These are phyloP conservation scores for Salix dunnii DNA, from an alignment of 345 rosid species.

Conservation along the genomic window DNA sequence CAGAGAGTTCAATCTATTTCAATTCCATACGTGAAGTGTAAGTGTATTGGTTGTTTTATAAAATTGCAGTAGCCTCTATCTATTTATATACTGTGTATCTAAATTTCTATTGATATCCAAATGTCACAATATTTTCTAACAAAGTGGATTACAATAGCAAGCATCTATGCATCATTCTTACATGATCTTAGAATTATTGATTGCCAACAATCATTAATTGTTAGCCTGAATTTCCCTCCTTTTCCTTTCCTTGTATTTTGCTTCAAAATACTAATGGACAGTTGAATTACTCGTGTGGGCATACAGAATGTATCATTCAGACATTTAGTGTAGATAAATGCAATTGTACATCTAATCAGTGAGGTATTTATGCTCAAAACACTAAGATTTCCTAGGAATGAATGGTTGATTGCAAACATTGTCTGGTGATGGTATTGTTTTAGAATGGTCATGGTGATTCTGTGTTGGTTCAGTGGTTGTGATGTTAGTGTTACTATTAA, in stretches of 20 bases:
- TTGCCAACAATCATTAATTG: not conserved
- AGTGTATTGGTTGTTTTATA: slow-evolving; percentile 22
- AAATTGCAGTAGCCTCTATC: not conserved
- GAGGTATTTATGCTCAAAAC: not conserved
- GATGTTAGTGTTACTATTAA: not conserved
- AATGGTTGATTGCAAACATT: not conserved
- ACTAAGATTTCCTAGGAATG: not conserved
- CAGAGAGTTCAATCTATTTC: slow-evolving; percentile 73
- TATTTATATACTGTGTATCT: not conserved
- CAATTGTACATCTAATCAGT: not conserved
- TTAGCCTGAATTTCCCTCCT: not conserved
- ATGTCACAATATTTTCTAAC: not conserved
- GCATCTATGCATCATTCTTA: not conserved
- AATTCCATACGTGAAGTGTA: slow-evolving; percentile 97
- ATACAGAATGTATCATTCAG: not conserved
- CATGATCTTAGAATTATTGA: not conserved
- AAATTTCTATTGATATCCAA: not conserved
- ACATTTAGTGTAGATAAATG: not conserved
- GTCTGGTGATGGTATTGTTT: not conserved
- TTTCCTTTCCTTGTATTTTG: too few species aligned
- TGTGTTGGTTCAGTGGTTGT: not conserved
- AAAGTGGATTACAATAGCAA: not conserved
- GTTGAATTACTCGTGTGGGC: not conserved
- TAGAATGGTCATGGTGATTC: too few species aligned
- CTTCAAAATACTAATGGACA: not conserved